Evolutionary conservation across 2,329 filamentous ascomycete species (phyloP).

Genomic region (Pyrenophora tritici-repentis): DNA sequence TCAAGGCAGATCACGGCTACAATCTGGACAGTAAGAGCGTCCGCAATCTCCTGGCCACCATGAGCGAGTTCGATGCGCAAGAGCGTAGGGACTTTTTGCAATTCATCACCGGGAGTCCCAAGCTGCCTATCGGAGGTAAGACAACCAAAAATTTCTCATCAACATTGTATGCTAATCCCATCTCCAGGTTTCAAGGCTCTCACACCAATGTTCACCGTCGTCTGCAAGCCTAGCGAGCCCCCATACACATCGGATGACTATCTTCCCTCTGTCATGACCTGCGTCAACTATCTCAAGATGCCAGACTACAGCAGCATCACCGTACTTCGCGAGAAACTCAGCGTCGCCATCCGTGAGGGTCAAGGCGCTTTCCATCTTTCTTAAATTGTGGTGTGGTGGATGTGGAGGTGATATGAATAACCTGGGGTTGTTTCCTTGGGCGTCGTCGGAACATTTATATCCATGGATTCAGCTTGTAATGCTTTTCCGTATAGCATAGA

Average conservation of each 20-base stretch:
- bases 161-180: constrained; percentile 3
- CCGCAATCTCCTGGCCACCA: constrained; percentile 87
- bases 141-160: neutral
- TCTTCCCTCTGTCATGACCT: constrained; percentile 99
- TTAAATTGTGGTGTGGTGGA: constrained; percentile 48
- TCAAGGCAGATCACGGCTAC: constrained; percentile 97
- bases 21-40: constrained; percentile 98
- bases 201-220: constrained; percentile 98
- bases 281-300: constrained; percentile 97
- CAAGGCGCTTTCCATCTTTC: constrained; percentile 98
- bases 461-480: neutral
- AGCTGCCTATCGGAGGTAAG: constrained; percentile 95
- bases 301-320: constrained; percentile 87
- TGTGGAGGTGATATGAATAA: constrained; percentile 1
- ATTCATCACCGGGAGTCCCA: constrained; percentile 96
- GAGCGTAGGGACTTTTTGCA: constrained; percentile 93
- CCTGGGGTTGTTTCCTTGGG: constrained; percentile 4
- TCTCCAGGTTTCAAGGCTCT: constrained; percentile 86
- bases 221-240: constrained; percentile 96
- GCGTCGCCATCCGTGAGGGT: constrained; percentile 87
- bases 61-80: constrained; percentile 79
- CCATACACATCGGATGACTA: constrained; percentile 96
- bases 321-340: constrained; percentile 76
- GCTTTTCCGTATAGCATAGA: neutral
- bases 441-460: constrained; percentile 5